Conservation (phyloP, 495 filamentous ascomycete species). For the Pyrenula massariospora region DNA sequence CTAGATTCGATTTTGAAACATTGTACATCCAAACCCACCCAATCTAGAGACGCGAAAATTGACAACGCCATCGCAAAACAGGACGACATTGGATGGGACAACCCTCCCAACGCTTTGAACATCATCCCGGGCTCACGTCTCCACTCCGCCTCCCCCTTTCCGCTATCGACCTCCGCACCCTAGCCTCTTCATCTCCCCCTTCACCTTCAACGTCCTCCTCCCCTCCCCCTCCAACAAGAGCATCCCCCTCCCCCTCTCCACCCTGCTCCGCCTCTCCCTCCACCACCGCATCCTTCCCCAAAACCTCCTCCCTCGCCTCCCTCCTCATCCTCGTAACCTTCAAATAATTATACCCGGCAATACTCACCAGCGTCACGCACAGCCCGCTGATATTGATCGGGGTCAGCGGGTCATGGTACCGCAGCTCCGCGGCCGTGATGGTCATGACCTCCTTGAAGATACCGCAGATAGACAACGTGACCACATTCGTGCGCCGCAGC, state of each 20-base stretch:
- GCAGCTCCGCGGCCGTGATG: slow-evolving; percentile 74
- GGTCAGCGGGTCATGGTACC: slow-evolving; percentile 85
- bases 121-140: background rate
- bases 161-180: slow-evolving; percentile 8
- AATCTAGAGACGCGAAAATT: no score
- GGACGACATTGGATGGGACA: no score
- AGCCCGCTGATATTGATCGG: slow-evolving; percentile 80
- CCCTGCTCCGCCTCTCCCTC: slow-evolving; percentile 6
- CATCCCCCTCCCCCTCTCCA: background rate
- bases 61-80: no score
- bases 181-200: slow-evolving; percentile 5
- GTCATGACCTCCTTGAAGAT: slow-evolving; percentile 99
- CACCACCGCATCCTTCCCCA: slow-evolving; percentile 9
- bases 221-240: background rate
- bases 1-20: no score
- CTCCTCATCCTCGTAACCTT: slow-evolving; percentile 82
- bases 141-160: slow-evolving; percentile 2
- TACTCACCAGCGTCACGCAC: slow-evolving; percentile 76
- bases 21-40: no score
- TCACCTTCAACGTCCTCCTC: slow-evolving; percentile 3
- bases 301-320: slow-evolving; percentile 33
- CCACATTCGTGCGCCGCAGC: slow-evolving; percentile 87
- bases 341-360: slow-evolving; percentile 86
- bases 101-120: no score
- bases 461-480: slow-evolving; percentile 90